These are phyloP conservation scores for Ustilago shanxiensis DNA, from an alignment of 1,284 basidiomycete species.

Conservation along the genomic window DNA sequence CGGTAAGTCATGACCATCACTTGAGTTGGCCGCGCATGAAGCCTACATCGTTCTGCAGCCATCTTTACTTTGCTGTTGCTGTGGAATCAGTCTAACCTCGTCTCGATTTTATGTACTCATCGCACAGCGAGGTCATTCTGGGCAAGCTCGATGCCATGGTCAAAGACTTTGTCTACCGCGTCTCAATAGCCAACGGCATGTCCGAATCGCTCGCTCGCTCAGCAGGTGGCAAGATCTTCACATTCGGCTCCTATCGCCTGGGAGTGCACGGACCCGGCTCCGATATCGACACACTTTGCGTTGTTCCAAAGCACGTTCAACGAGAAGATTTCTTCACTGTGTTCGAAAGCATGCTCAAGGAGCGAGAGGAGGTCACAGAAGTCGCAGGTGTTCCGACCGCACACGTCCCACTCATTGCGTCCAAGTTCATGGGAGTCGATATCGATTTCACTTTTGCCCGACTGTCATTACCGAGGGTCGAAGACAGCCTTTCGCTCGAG, in stretches of 20 bases:
- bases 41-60: no score
- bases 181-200: slow-evolving; percentile 82
- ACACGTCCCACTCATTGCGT: slow-evolving; percentile 93
- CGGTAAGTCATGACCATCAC: slow-evolving; percentile 76
- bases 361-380: slow-evolving; percentile 86
- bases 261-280: slow-evolving; percentile 96
- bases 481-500: slow-evolving; percentile 87
- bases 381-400: slow-evolving; percentile 94
- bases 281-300: slow-evolving; percentile 99
- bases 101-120: neutral
- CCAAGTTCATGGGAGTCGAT: slow-evolving; percentile 90
- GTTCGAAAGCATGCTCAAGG: slow-evolving; percentile 89
- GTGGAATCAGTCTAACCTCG: neutral
- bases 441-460: slow-evolving; percentile 95
- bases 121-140: slow-evolving; percentile 86
- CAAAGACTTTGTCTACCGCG: slow-evolving; percentile 90
- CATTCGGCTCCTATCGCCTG: slow-evolving; percentile 85
- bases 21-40: neutral
- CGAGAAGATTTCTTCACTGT: slow-evolving; percentile 95
- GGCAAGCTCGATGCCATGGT: slow-evolving; percentile 90
- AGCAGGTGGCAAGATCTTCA: slow-evolving; percentile 98
- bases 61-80: no score
- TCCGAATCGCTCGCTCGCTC: slow-evolving; percentile 86
- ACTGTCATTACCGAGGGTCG: slow-evolving; percentile 84
- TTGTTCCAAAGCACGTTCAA: slow-evolving; percentile 94